phyloP scores from a whole-genome alignment of 2,329 filamentous ascomycete genomes.

The Beauveria scarabaeidicola region DNA sequence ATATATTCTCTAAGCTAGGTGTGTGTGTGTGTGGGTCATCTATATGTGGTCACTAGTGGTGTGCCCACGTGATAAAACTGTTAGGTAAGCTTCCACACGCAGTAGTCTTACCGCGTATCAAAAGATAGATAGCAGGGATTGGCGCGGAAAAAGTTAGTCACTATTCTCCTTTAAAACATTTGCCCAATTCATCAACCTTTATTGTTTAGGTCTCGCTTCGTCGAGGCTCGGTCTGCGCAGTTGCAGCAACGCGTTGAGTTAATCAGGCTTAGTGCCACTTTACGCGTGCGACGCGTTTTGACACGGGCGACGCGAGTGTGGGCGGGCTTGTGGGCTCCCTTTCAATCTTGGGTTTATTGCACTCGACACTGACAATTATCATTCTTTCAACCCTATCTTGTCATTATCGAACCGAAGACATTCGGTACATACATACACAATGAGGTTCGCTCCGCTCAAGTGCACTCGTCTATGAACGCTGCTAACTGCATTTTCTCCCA shows the following conservation, averaged over 20 bases:
- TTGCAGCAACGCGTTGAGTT: slow-evolving; percentile 16
- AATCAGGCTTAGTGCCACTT: slow-evolving; percentile 32
- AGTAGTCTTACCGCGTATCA: background rate
- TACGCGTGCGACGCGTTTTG: slow-evolving; percentile 28
- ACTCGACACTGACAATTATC: background rate
- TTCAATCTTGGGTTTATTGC: slow-evolving; percentile 5
- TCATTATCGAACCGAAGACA: background rate
- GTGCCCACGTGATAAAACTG: too few relatives aligned
- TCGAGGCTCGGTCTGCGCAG: background rate
- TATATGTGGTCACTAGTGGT: too few relatives aligned
- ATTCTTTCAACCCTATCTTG: background rate
- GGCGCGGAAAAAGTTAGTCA: background rate
- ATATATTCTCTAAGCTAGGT: too few relatives aligned
- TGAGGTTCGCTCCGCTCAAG: slow-evolving; percentile 1
- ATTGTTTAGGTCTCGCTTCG: background rate
- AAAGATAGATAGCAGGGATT: background rate
- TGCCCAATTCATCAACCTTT: too few relatives aligned
- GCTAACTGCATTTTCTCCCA: background rate
- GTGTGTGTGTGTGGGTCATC: too few relatives aligned
- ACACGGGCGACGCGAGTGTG: slow-evolving; percentile 1
- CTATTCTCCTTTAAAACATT: background rate
- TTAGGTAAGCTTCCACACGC: slow-evolving; percentile 7
- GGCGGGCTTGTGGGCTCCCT: slow-evolving; percentile 6
- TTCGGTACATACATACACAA: background rate
- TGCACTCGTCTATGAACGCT: background rate